Conservation (phyloP, 305 asterid species). For the Andrographis paniculata region DNA sequence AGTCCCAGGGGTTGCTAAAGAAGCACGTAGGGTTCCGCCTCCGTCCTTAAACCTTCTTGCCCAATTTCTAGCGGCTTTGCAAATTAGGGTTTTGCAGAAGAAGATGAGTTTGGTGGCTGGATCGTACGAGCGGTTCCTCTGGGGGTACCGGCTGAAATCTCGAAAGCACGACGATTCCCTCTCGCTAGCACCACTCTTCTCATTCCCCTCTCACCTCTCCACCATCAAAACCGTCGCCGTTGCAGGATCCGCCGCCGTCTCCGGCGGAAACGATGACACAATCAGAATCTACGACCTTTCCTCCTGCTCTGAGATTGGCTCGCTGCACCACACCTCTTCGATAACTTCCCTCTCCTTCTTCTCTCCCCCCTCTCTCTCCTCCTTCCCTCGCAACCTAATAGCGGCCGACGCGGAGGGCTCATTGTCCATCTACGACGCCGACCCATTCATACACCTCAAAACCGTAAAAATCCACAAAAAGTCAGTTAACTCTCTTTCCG, state of each 20-base stretch:
- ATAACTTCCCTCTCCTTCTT: conserved; percentile 59
- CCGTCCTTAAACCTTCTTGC: too few species aligned
- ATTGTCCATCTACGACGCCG: conserved; percentile 63
- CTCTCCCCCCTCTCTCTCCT: conserved; percentile 44
- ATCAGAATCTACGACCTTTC: conserved; percentile 82
- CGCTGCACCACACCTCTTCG: conserved; percentile 54
- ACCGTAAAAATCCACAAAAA: conserved; percentile 55
- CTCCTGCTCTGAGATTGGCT: conserved; percentile 63
- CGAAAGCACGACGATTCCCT: conserved; percentile 23
- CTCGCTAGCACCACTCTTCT: conserved; percentile 43
- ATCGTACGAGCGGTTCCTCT: conserved; percentile 74
- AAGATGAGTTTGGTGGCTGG: conserved; percentile 76
- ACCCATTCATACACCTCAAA: conserved; percentile 74
- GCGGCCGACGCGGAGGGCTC: conserved; percentile 59
- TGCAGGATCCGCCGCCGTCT: conserved; percentile 60
- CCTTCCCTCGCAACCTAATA: conserved; percentile 74
- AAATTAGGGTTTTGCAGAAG: background rate
- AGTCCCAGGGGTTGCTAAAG: too few species aligned
- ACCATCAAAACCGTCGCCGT: conserved; percentile 80
- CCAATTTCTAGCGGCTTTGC: background rate
- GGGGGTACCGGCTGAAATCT: conserved; percentile 62
- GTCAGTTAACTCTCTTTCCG: conserved; percentile 48
- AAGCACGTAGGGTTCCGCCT: too few species aligned
- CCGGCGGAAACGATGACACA: conserved; percentile 84
- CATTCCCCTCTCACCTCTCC: conserved; percentile 81